phyloP scores from a whole-genome alignment of 371 early-diverging fungal genomes.

The Apophysomyces trapeziformis region DNA sequence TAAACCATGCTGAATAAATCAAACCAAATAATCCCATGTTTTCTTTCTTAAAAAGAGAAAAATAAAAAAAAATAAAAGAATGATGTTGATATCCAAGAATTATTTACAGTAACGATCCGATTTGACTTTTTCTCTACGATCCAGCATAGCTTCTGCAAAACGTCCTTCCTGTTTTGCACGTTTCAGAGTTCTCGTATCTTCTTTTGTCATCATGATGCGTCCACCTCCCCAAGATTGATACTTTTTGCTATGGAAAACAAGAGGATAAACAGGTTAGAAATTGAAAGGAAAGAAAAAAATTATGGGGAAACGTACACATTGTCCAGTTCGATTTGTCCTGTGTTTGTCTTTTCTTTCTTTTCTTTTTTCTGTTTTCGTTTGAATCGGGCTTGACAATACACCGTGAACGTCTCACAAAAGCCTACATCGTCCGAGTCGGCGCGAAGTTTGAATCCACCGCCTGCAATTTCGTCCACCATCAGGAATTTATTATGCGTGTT shows the following conservation, averaged over 20 bases:
- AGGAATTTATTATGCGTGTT: conserved; percentile 63
- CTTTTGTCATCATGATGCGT: conserved; percentile 52
- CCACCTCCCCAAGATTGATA: conserved; percentile 73
- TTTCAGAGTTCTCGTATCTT: conserved; percentile 57
- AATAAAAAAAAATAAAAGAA: neutral
- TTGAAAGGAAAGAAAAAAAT: neutral
- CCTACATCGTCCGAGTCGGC: conserved; percentile 79
- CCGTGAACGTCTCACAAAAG: conserved; percentile 72
- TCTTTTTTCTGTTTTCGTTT: conserved; percentile 48
- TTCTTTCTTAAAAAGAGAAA: neutral
- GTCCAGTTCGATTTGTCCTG: conserved; percentile 34
- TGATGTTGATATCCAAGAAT: conserved; percentile 10
- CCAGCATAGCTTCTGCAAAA: conserved; percentile 77
- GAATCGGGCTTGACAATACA: conserved; percentile 72
- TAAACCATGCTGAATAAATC: no score
- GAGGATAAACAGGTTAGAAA: conserved; percentile 4
- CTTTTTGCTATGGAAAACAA: conserved; percentile 41
- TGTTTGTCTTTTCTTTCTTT: conserved; percentile 32
- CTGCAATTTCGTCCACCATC: conserved; percentile 66
- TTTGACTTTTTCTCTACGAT: conserved; percentile 82
- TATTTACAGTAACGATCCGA: conserved; percentile 87
- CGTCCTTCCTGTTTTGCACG: conserved; percentile 75
- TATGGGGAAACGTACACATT: conserved; percentile 38
- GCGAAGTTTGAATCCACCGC: conserved; percentile 59
- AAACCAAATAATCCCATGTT: neutral